phyloP scores from a whole-genome alignment of 2,329 filamentous ascomycete genomes.

The Colletotrichum sp. region DNA sequence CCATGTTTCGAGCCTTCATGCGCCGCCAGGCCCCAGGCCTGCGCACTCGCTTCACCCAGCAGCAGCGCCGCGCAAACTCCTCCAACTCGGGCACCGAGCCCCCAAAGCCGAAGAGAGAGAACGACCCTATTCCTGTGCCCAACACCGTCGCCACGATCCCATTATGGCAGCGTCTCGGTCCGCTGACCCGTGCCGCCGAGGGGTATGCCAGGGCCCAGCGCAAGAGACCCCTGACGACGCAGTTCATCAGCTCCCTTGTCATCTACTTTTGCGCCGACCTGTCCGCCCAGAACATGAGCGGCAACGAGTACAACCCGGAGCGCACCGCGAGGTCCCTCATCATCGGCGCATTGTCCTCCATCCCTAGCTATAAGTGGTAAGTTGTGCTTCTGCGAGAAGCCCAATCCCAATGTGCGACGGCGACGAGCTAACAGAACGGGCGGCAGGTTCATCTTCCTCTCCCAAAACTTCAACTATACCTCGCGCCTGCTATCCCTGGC shows the following conservation, averaged over 20 bases:
- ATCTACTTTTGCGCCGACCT: slow-evolving; percentile 83
- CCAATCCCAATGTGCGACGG: neutral
- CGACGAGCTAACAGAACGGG: neutral
- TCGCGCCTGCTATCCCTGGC: slow-evolving; percentile 74
- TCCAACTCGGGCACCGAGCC: slow-evolving; percentile 19
- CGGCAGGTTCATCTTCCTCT: slow-evolving; percentile 78
- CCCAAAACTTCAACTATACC: slow-evolving; percentile 81
- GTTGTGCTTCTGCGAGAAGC: slow-evolving; percentile 24
- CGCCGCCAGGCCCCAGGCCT: slow-evolving; percentile 31
- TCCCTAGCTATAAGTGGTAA: slow-evolving; percentile 85
- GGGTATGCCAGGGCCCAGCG: slow-evolving; percentile 76
- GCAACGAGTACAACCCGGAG: slow-evolving; percentile 68
- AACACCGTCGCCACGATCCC: slow-evolving; percentile 47
- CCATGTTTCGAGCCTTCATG: slow-evolving; percentile 27
- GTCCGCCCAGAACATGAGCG: slow-evolving; percentile 73
- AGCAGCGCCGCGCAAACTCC: slow-evolving; percentile 31
- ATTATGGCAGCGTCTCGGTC: slow-evolving; percentile 64
- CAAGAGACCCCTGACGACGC: slow-evolving; percentile 77
- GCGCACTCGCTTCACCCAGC: slow-evolving; percentile 20
- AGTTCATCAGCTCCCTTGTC: slow-evolving; percentile 75
- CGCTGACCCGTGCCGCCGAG: slow-evolving; percentile 56
- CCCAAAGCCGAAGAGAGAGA: slow-evolving; percentile 21
- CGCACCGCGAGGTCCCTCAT: slow-evolving; percentile 74
- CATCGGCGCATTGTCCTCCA: slow-evolving; percentile 75
- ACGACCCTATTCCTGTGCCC: slow-evolving; percentile 46